Evolutionary conservation across 495 filamentous ascomycete species (phyloP).

Genomic region (Daldinia grandis): DNA sequence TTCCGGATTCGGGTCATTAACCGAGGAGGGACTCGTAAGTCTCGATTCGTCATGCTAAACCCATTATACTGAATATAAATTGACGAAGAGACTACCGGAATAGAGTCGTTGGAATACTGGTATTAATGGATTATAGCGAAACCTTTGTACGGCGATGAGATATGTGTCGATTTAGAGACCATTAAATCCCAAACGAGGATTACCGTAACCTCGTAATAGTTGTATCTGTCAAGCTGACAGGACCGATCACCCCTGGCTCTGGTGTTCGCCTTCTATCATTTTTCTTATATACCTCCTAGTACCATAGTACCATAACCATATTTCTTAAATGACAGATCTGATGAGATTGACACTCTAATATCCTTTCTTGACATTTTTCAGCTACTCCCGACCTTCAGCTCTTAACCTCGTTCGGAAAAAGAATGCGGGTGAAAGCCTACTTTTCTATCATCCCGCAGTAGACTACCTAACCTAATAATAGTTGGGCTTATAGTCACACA

Average conservation of each 20-base stretch:
- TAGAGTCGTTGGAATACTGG: conserved; percentile 9
- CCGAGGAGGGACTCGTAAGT: conserved; percentile 32
- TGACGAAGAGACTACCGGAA: background rate
- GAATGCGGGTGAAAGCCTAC: conserved; percentile 4
- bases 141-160: too few relatives aligned
- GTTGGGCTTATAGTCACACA: conserved; percentile 5
- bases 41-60: conserved; percentile 11
- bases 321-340: conserved; percentile 3
- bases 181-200: background rate
- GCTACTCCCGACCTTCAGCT: conserved; percentile 10
- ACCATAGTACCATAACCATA: too few relatives aligned
- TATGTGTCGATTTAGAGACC: too few relatives aligned
- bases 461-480: conserved; percentile 6
- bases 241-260: conserved; percentile 8
- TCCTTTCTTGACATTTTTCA: conserved; percentile 32
- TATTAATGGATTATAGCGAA: background rate
- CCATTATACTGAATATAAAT: background rate
- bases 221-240: conserved; percentile 17
- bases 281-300: background rate
- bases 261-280: conserved; percentile 12
- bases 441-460: conserved; percentile 5
- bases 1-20: conserved; percentile 33
- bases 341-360: conserved; percentile 16
- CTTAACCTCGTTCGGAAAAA: conserved; percentile 32
- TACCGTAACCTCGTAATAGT: background rate